These are phyloP conservation scores for Rhododendron ferrugineum DNA, from an alignment of 148 eudicot genomes.

Conservation along the genomic window DNA sequence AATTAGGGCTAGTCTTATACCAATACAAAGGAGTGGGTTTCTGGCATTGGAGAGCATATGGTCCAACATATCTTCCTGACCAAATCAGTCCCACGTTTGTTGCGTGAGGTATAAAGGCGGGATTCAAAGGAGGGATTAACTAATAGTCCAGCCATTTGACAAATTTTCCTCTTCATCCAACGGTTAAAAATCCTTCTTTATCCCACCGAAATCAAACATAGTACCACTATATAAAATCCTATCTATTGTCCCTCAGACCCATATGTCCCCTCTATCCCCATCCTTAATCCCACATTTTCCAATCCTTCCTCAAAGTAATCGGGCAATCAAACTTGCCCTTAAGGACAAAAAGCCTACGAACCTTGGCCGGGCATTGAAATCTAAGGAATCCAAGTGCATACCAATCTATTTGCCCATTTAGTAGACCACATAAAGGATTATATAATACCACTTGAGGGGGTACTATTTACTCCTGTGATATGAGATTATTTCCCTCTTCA, in stretches of 20 bases:
- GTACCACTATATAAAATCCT: not conserved
- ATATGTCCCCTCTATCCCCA: not conserved
- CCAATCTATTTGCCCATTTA: not conserved
- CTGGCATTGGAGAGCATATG: not conserved
- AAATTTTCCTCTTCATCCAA: not conserved
- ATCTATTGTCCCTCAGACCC: not conserved
- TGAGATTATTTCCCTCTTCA: not conserved
- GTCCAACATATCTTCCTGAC: not conserved
- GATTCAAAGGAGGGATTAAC: not conserved
- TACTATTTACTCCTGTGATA: not conserved
- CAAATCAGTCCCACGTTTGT: not conserved
- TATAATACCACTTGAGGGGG: not conserved
- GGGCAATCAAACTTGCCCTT: not conserved
- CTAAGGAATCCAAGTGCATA: not conserved
- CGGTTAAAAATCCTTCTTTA: not conserved
- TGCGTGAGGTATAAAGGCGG: not conserved
- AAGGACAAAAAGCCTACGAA: not conserved
- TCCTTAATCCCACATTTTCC: not conserved
- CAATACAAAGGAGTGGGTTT: not conserved
- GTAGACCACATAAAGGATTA: not conserved
- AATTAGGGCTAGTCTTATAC: not conserved
- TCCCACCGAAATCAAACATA: not conserved
- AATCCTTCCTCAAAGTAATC: not conserved
- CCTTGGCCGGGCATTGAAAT: not conserved
- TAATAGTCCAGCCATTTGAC: not conserved